Conservation (phyloP, 2,329 filamentous ascomycete species). For the Conoideocrella luteorostrata region DNA sequence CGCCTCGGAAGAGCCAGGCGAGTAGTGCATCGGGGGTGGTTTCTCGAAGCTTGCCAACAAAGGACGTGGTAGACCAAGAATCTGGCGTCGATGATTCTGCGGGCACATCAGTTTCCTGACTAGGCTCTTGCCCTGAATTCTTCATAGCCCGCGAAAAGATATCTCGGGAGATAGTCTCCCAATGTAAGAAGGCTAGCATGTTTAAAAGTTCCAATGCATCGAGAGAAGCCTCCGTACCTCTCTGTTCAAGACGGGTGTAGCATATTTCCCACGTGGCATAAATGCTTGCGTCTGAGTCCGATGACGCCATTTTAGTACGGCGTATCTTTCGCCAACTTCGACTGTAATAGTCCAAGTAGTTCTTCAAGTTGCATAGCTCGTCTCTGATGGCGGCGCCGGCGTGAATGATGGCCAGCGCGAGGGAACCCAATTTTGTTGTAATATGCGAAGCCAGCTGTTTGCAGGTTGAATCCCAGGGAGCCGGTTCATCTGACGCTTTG, state of each 20-base stretch:
- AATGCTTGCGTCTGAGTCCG: too few species aligned
- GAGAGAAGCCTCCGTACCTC: neutral
- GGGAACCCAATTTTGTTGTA: conserved; percentile 5
- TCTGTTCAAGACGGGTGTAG: conserved; percentile 8
- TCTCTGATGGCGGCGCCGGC: conserved; percentile 10
- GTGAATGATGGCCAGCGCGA: conserved; percentile 11
- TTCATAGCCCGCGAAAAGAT: neutral
- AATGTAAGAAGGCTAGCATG: conserved; percentile 8
- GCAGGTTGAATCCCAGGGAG: conserved; percentile 5
- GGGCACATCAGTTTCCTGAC: neutral
- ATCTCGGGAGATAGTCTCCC: conserved; percentile 1
- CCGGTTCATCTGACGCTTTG: conserved; percentile 3
- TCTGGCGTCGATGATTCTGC: neutral
- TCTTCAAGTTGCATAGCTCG: conserved; percentile 5
- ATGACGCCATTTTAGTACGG: neutral
- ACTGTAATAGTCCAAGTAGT: conserved; percentile 8
- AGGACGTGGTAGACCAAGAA: neutral
- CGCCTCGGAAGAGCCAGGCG: too few species aligned
- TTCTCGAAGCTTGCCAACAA: neutral
- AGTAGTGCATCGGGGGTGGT: neutral
- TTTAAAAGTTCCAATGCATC: conserved; percentile 8
- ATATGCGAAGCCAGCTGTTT: conserved; percentile 3
- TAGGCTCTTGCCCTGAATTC: neutral
- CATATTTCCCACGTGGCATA: conserved; percentile 8
- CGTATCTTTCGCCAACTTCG: neutral